Conservation (phyloP, 129 eudicot genomes). For the Helianthus annuus region HanXRQr2.0-SUNRISE NC_035449.2:160896181-160896680, state of each 20-base stretch:
- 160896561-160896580: conserved; percentile 46
- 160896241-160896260: conserved; percentile 97
- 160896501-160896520: conserved; percentile 88
- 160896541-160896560: conserved; percentile 79
- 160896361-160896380: conserved; percentile 57
- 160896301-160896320: neutral
- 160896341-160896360: neutral
- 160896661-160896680: neutral
- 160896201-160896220: conserved; percentile 93
- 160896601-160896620: neutral
- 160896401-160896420: conserved; percentile 77
- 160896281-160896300: neutral
- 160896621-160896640: neutral
- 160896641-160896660: neutral
- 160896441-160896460: neutral
- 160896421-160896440: conserved; percentile 43
- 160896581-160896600: neutral
- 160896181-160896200: conserved; percentile 96
- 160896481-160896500: conserved; percentile 4
- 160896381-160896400: conserved; percentile 76
- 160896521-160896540: conserved; percentile 97
- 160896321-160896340: neutral
- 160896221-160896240: conserved; percentile 76
- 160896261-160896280: conserved; percentile 49
- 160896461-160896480: neutral